Percentiles rank a stretch among this genome's conserved stretches.
Conservation (phyloP, 73 alveolate genomes). For the Paramecium pentaurelia region DNA sequence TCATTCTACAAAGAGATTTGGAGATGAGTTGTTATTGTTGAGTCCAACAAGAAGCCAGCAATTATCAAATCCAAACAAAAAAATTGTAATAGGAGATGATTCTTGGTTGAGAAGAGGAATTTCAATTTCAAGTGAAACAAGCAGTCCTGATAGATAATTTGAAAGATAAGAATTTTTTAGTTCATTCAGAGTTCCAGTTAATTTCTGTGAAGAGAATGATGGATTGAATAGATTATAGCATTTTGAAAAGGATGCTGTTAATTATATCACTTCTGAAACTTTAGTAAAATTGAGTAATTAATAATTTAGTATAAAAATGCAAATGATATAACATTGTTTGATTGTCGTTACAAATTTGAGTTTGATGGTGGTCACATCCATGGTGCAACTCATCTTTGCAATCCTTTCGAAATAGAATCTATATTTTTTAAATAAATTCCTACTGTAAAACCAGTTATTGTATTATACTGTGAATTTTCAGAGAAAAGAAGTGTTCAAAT, state of each 20-base stretch:
- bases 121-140: background rate
- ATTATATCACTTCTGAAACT: background rate
- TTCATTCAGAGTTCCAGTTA: background rate
- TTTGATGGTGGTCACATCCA: constrained; percentile 8
- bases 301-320: background rate
- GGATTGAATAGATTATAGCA: background rate
- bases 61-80: background rate
- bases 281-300: background rate
- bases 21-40: background rate
- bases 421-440: background rate
- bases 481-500: background rate
- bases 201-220: background rate
- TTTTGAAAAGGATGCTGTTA: background rate
- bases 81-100: background rate
- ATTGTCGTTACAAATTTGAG: constrained; percentile 1
- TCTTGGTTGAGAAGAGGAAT: constrained; percentile 24
- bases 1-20: background rate
- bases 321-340: background rate
- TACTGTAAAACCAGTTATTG: background rate
- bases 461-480: background rate
- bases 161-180: constrained; percentile 25
- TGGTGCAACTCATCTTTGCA: constrained; percentile 10
- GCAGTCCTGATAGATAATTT: background rate
- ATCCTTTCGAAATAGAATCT: constrained; percentile 4
- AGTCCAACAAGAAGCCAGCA: background rate